A percentile compares a stretch with the other conserved stretches of the same genome.
These are phyloP conservation scores for Colletotrichum sp. DNA, from an alignment of 2,329 filamentous ascomycete species.

Conservation along the genomic window DNA sequence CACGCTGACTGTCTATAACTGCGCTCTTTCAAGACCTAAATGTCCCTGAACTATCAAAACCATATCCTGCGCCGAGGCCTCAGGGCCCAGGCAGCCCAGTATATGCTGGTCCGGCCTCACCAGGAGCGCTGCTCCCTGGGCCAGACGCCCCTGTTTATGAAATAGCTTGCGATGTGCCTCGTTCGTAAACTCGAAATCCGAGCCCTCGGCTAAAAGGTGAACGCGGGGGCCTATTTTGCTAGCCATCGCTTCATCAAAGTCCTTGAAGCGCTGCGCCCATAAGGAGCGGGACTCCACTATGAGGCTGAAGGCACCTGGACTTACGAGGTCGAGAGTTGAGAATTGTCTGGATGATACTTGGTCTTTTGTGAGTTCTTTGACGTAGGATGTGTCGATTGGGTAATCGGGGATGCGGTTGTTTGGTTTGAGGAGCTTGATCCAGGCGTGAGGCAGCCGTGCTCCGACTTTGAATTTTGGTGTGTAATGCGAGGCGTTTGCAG, in stretches of 20 bases:
- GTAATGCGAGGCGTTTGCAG: slow-evolving; percentile 40
- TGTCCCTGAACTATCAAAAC: background rate
- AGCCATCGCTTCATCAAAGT: background rate
- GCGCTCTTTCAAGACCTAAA: background rate
- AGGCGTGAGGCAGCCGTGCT: slow-evolving; percentile 44
- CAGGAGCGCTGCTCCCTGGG: slow-evolving; percentile 30
- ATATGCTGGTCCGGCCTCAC: slow-evolving; percentile 46
- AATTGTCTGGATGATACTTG: slow-evolving; percentile 31
- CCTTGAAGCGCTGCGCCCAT: background rate
- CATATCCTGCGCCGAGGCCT: background rate
- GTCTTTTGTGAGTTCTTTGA: slow-evolving; percentile 31
- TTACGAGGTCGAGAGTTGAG: slow-evolving; percentile 40
- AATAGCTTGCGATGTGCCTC: slow-evolving; percentile 2
- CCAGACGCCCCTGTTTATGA: slow-evolving; percentile 27
- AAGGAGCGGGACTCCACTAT: background rate
- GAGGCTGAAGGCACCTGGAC: background rate
- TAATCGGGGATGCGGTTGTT: background rate
- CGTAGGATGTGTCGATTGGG: slow-evolving; percentile 38
- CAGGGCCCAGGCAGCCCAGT: slow-evolving; percentile 18
- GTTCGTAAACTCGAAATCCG: background rate
- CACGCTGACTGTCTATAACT: background rate
- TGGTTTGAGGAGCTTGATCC: slow-evolving; percentile 29
- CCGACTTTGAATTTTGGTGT: slow-evolving; percentile 39
- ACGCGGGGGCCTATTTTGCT: background rate
- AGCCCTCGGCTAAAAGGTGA: background rate